A percentile compares a stretch with the other conserved stretches of the same genome.
These are phyloP conservation scores for Skeletonema potamos DNA, from an alignment of 108 stramenopile genomes.

Conservation along the genomic window DNA sequence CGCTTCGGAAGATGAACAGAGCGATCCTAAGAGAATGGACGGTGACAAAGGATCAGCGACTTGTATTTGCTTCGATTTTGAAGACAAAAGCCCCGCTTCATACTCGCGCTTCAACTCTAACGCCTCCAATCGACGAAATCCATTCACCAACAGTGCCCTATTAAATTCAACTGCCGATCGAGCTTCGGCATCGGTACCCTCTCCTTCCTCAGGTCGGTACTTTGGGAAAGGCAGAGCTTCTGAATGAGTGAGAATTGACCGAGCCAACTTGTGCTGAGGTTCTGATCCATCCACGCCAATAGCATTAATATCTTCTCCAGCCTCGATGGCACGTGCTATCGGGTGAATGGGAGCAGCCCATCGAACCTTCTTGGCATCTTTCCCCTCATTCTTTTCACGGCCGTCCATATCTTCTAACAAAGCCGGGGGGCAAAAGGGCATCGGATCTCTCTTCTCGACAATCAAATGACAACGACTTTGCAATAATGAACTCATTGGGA, in stretches of 20 bases:
- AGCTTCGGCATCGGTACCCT: conserved; percentile 48
- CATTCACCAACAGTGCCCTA: conserved; percentile 77
- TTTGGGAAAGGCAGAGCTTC: conserved; percentile 77
- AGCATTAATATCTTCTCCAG: conserved; percentile 41
- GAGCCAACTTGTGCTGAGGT: conserved; percentile 18
- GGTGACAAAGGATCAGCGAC: conserved; percentile 69
- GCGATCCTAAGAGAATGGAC: conserved; percentile 64
- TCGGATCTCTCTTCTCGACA: conserved; percentile 79
- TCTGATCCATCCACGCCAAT: conserved; percentile 9
- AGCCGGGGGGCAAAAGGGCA: conserved; percentile 73
- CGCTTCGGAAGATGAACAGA: conserved; percentile 51
- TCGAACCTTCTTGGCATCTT: conserved; percentile 26
- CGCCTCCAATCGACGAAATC: conserved; percentile 87
- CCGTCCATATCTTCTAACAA: conserved; percentile 59
- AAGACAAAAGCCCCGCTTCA: conserved; percentile 45
- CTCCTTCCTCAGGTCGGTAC: conserved; percentile 60
- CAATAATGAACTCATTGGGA: conserved; percentile 80
- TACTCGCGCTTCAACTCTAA: conserved; percentile 82
- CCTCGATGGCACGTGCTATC: conserved; percentile 30
- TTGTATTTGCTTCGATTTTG: conserved; percentile 12
- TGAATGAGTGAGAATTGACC: conserved; percentile 35
- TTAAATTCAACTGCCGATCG: conserved; percentile 72
- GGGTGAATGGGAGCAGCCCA: conserved; percentile 84
- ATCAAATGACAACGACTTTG: conserved; percentile 86
- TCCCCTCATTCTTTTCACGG: conserved; percentile 6